A percentile compares a stretch with the other conserved stretches of the same genome.
These are phyloP conservation scores for Penicillium psychrofluorescens DNA, from an alignment of 495 filamentous ascomycete species.

Conservation along the genomic window DNA sequence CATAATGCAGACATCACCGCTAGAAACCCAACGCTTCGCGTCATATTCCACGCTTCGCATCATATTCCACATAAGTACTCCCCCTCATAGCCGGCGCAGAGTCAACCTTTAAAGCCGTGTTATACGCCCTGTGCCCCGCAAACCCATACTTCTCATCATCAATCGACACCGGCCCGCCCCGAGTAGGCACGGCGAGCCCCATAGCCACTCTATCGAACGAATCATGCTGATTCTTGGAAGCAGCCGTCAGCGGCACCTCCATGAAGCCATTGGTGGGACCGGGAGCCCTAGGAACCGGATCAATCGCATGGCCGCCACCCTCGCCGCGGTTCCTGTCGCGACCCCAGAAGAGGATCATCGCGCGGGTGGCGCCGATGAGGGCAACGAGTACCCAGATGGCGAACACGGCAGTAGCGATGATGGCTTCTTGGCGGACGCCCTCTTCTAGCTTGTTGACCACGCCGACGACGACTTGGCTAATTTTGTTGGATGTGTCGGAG, in stretches of 20 bases:
- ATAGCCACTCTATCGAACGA: conserved; percentile 4
- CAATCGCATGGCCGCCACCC: conserved; percentile 34
- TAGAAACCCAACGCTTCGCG: too few relatives aligned
- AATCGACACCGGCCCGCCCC: conserved; percentile 6
- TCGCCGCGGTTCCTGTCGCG: conserved; percentile 39
- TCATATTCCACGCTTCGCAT: conserved; percentile 18
- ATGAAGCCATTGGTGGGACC: conserved; percentile 16
- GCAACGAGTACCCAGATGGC: conserved; percentile 69
- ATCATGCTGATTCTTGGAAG: conserved; percentile 11
- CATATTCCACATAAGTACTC: conserved; percentile 37
- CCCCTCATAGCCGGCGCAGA: conserved; percentile 14
- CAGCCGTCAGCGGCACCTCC: conserved; percentile 24
- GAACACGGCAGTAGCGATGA: conserved; percentile 66
- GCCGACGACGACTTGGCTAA: conserved; percentile 64
- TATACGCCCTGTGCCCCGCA: conserved; percentile 31
- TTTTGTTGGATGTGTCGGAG: conserved; percentile 63
- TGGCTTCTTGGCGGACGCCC: conserved; percentile 63
- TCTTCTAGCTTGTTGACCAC: conserved; percentile 56
- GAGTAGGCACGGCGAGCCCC: conserved; percentile 1
- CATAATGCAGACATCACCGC: background rate
- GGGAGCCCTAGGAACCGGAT: conserved; percentile 3
- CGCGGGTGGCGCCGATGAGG: conserved; percentile 63
- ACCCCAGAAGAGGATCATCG: conserved; percentile 41
- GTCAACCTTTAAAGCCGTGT: conserved; percentile 17
- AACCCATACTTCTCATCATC: conserved; percentile 40